Conservation (phyloP, 2,329 filamentous ascomycete genomes). For the Xylariaceae sp. region DNA sequence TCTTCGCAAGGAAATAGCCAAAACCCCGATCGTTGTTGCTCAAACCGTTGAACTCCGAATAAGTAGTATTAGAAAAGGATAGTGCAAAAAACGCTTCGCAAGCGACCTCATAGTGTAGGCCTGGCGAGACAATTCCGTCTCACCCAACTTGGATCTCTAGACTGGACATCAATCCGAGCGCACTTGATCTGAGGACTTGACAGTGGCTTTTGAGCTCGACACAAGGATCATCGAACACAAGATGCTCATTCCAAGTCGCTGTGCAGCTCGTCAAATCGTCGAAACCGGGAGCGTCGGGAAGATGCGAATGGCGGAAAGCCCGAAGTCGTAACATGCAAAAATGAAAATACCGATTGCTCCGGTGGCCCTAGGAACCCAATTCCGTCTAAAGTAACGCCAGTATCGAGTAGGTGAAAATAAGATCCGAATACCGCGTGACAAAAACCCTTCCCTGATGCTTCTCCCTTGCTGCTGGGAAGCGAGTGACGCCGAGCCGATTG, state of each 20-base stretch:
- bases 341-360: conserved; percentile 2
- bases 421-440: no score
- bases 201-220: no score
- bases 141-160: no score
- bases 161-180: no score
- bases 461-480: conserved; percentile 15
- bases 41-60: conserved; percentile 16
- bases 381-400: conserved; percentile 23
- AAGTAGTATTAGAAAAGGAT: conserved; percentile 19
- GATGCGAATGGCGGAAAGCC: conserved; percentile 9
- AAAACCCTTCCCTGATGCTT: conserved; percentile 4
- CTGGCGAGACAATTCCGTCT: no score
- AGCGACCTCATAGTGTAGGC: no score
- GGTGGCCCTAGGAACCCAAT: conserved; percentile 9
- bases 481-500: conserved; percentile 18
- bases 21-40: conserved; percentile 10
- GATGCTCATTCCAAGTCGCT: background rate
- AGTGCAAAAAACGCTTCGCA: background rate
- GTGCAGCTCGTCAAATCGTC: conserved; percentile 7
- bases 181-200: no score
- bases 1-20: conserved; percentile 12
- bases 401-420: conserved; percentile 11
- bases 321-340: background rate
- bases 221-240: no score
- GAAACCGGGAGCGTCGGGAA: conserved; percentile 9